Conservation (phyloP, 2,329 filamentous ascomycete species). For the Fusarium cyanostomum region DNA sequence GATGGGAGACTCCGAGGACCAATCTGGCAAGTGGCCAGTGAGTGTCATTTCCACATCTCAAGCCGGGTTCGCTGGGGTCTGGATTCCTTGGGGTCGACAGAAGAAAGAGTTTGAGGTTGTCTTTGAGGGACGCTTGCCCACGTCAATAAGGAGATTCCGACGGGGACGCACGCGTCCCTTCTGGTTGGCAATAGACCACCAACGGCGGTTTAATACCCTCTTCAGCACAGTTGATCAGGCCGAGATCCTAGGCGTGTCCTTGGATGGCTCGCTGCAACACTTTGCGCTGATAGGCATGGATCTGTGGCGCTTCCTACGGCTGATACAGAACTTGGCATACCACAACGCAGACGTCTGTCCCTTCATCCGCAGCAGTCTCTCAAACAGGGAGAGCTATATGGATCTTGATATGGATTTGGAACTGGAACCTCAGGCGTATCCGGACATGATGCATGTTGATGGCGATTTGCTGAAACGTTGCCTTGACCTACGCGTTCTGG, state of each 20-base stretch:
- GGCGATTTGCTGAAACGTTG: slow-evolving; percentile 71
- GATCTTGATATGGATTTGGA: slow-evolving; percentile 35
- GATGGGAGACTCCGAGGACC: slow-evolving; percentile 48
- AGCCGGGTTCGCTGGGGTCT: slow-evolving; percentile 59
- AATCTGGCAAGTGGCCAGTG: slow-evolving; percentile 50
- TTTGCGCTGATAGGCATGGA: slow-evolving; percentile 72
- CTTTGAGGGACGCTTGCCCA: slow-evolving; percentile 65
- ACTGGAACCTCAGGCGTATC: slow-evolving; percentile 49
- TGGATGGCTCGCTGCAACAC: slow-evolving; percentile 75
- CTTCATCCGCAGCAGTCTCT: slow-evolving; percentile 46
- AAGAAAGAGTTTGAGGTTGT: slow-evolving; percentile 57
- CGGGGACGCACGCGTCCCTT: slow-evolving; percentile 61
- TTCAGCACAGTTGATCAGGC: slow-evolving; percentile 55
- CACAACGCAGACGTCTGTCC: slow-evolving; percentile 59
- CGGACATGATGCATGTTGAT: slow-evolving; percentile 69
- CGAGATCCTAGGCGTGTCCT: slow-evolving; percentile 70
- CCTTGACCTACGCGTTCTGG: slow-evolving; percentile 57
- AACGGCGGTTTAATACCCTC: slow-evolving; percentile 54
- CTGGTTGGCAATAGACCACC: slow-evolving; percentile 54
- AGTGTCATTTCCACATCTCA: slow-evolving; percentile 60
- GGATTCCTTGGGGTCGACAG: slow-evolving; percentile 56
- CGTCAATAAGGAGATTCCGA: slow-evolving; percentile 66
- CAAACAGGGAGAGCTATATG: background rate
- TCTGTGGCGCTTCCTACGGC: slow-evolving; percentile 74
- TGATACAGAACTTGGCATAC: slow-evolving; percentile 75